A percentile compares a stretch with the other conserved stretches of the same genome.
phyloP scores from a whole-genome alignment of 2,329 filamentous ascomycete species.

The Phoma herbarum region DNA sequence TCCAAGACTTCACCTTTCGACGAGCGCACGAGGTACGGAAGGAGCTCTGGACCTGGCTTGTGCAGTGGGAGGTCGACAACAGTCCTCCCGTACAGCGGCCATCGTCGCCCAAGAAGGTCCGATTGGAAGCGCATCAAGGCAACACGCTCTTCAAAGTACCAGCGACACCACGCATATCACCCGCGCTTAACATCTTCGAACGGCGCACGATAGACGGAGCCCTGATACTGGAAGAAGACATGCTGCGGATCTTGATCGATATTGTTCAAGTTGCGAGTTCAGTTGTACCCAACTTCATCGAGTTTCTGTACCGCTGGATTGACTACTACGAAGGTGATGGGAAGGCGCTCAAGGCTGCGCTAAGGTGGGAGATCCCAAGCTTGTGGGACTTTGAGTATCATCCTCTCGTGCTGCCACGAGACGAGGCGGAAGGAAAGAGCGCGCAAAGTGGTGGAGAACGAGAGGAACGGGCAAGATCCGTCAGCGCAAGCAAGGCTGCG shows the following conservation, averaged over 20 bases:
- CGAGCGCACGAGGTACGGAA: conserved; percentile 25
- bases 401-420: conserved; percentile 32
- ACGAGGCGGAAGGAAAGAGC: conserved; percentile 9
- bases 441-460: background rate
- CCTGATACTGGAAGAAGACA: conserved; percentile 39
- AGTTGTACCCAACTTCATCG: conserved; percentile 47
- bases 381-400: conserved; percentile 48
- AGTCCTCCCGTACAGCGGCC: conserved; percentile 6
- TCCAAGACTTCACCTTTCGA: conserved; percentile 44
- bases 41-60: conserved; percentile 47
- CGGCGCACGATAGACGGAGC: conserved; percentile 33
- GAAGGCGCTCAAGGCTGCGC: conserved; percentile 43
- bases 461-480: background rate
- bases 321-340: conserved; percentile 47
- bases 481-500: conserved; percentile 7
- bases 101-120: conserved; percentile 36
- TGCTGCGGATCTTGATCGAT: conserved; percentile 43
- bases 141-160: conserved; percentile 1
- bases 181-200: conserved; percentile 27
- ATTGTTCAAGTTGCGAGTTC: conserved; percentile 40
- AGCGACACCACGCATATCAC: conserved; percentile 15
- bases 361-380: conserved; percentile 46
- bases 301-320: conserved; percentile 47
- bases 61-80: conserved; percentile 43
- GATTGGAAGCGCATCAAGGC: conserved; percentile 22